Percentiles rank a stretch among this genome's conserved stretches.
phyloP scores from a whole-genome alignment of 2,329 filamentous ascomycete genomes.

The Colletotrichum musicola region DNA sequence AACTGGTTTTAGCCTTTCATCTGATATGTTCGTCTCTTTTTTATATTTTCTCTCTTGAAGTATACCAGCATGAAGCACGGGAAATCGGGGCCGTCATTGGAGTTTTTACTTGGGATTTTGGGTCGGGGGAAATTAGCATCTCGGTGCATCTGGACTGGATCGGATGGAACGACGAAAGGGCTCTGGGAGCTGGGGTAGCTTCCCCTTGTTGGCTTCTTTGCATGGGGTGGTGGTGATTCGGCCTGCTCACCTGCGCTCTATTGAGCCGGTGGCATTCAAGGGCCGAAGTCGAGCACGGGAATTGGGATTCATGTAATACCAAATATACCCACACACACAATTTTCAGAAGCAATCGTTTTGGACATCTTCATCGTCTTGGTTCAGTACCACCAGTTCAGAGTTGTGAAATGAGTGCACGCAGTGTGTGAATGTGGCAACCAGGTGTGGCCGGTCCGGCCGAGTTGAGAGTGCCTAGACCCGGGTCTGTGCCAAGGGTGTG shows the following conservation, averaged over 20 bases:
- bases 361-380: neutral
- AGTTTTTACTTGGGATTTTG: constrained; percentile 29
- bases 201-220: constrained; percentile 38
- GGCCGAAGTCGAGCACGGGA: constrained; percentile 22
- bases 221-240: neutral
- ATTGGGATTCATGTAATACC: constrained; percentile 39
- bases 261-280: constrained; percentile 3
- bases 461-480: constrained; percentile 5
- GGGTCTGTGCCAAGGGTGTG: constrained; percentile 15
- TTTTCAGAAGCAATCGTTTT: constrained; percentile 23
- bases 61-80: constrained; percentile 37
- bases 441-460: neutral
- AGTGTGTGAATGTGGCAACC: constrained; percentile 4
- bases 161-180: constrained; percentile 41
- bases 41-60: constrained; percentile 1
- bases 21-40: neutral
- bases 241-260: neutral
- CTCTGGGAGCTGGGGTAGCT: constrained; percentile 49
- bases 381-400: neutral
- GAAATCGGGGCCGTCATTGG: constrained; percentile 23
- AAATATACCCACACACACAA: constrained; percentile 32
- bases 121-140: constrained; percentile 35
- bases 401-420: constrained; percentile 1
- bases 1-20: constrained; percentile 3
- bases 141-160: constrained; percentile 41